These are phyloP conservation scores for Mollisia scopiformis DNA, from an alignment of 2,329 filamentous ascomycete genomes.

Conservation along the genomic window DNA sequence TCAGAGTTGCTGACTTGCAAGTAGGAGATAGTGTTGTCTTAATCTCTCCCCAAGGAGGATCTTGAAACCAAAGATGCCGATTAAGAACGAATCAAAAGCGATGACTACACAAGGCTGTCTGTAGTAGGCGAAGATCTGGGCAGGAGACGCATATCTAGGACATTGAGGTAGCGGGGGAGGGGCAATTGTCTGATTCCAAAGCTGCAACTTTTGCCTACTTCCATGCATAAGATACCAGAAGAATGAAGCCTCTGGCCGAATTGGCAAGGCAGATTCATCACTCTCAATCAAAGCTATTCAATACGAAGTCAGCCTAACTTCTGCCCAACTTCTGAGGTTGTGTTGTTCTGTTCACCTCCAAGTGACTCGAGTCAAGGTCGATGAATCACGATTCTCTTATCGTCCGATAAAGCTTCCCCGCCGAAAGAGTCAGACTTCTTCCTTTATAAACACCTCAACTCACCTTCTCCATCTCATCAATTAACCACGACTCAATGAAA, in stretches of 20 bases:
- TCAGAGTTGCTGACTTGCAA: not conserved
- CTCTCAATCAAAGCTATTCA: not conserved
- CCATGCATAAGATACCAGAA: slow-evolving; percentile 9
- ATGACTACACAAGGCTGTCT: not conserved
- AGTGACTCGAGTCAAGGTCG: slow-evolving; percentile 26
- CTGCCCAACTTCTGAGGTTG: too few species aligned
- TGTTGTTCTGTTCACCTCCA: not conserved
- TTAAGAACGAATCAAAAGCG: not conserved
- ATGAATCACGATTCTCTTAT: slow-evolving; percentile 34
- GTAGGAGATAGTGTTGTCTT: slow-evolving; percentile 74
- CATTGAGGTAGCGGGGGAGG: not conserved
- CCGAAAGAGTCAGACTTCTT: slow-evolving; percentile 25
- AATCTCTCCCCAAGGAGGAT: slow-evolving; percentile 57
- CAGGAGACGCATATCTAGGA: not conserved
- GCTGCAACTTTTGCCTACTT: not conserved
- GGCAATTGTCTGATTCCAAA: not conserved
- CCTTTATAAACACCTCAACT: not conserved
- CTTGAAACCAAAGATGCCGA: slow-evolving; percentile 19
- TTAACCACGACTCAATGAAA: not conserved
- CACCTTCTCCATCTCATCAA: not conserved
- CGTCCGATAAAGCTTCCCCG: slow-evolving; percentile 35
- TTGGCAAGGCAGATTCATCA: slow-evolving; percentile 6
- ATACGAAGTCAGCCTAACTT: not conserved
- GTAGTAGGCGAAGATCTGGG: not conserved
- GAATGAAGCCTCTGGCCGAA: not conserved